These are phyloP conservation scores for Xanthoconium stramineum DNA, from an alignment of 768 basidiomycete genomes.

Conservation along the genomic window DNA sequence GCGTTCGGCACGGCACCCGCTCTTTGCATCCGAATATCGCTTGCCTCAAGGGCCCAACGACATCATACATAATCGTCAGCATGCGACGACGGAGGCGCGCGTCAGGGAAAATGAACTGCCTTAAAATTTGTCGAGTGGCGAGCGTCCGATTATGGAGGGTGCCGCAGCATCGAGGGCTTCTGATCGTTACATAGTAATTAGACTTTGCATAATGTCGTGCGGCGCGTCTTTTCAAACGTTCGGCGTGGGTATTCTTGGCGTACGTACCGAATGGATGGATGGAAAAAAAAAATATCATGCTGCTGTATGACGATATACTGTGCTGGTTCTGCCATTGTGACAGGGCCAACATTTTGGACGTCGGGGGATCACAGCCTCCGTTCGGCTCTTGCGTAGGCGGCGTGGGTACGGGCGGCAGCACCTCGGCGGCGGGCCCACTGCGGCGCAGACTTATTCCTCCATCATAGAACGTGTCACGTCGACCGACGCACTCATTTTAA, in stretches of 20 bases:
- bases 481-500: not conserved
- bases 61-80: not conserved
- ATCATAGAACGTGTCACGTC: slow-evolving; percentile 1
- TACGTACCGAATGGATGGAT: not conserved
- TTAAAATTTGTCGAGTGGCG: not conserved
- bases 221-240: not conserved
- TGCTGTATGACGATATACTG: not conserved
- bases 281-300: no score
- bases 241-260: slow-evolving; percentile 2
- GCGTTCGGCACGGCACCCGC: not conserved
- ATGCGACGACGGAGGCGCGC: not conserved
- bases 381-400: not conserved
- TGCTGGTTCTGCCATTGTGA: not conserved
- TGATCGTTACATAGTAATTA: slow-evolving; percentile 2
- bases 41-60: not conserved
- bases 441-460: not conserved
- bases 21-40: not conserved
- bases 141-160: not conserved
- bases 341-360: not conserved
- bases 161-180: not conserved
- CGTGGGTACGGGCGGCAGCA: not conserved
- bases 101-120: not conserved
- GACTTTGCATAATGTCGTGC: not conserved
- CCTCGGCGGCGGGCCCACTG: not conserved
- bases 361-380: not conserved